phyloP scores from a whole-genome alignment of 345 rosid genomes.

The Erodium maritimum region DNA sequence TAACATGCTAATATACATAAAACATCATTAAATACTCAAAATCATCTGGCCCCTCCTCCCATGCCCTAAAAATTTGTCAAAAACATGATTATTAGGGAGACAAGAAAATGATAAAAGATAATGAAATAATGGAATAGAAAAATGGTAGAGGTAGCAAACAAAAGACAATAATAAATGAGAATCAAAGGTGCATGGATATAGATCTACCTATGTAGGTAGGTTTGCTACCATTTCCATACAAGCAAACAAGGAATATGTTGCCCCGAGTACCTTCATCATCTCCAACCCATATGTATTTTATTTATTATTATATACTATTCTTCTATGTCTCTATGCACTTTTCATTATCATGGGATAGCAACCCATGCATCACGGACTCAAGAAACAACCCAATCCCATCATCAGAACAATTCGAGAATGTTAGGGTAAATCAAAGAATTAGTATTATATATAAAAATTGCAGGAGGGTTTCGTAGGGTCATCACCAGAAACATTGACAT shows the following conservation, averaged over 20 bases:
- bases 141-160: not conserved
- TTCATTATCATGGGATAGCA: not conserved
- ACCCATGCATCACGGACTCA: not conserved
- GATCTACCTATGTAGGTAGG: not conserved
- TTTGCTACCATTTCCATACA: not conserved
- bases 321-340: too few relatives aligned
- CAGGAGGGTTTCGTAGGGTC: slow-evolving; percentile 1
- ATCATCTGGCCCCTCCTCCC: too few relatives aligned
- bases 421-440: not conserved
- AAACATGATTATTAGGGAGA: not conserved
- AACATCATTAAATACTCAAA: too few relatives aligned
- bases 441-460: not conserved
- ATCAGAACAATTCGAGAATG: not conserved
- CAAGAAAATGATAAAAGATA: too few relatives aligned
- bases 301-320: too few relatives aligned
- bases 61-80: too few relatives aligned
- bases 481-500: slow-evolving; percentile 44
- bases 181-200: not conserved
- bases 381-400: too few relatives aligned
- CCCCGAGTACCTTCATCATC: not conserved
- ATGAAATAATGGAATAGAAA: not conserved
- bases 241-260: not conserved
- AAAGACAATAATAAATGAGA: not conserved
- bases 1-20: too few relatives aligned
- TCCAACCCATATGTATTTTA: too few relatives aligned